Base-by-base conservation (phyloP, 768 basidiomycete genomes). In the Sutorius australiensis region DNA sequence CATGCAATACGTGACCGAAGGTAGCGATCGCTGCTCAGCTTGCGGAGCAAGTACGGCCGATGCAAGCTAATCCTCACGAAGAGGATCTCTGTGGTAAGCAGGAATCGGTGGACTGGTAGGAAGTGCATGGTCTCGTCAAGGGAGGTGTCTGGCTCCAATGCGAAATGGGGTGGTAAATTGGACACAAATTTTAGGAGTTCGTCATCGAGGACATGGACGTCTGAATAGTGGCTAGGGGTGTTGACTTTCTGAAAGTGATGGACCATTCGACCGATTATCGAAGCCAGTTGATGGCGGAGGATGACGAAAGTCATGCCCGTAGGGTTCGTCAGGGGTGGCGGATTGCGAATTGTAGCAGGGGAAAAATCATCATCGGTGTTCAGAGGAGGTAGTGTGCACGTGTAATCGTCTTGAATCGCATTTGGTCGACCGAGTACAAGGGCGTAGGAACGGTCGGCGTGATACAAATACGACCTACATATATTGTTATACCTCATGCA, bases 241-340 rank as follows among this genome's bases (percentile, higher is more conserved):
- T 83, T 80, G 32, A 94, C 83, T 72, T 88, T 86, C 67, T 95
- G 94, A 71, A 94, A 95, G 72, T 95, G 91, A 62, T 93, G 90
- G 37, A 92, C 90, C 64, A 97, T 92, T 31, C 84, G 85, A 14
- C 92, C 93, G 54, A 95, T 94, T 54, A 95, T 87, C 34, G 77
- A 74, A 30, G 92, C 89, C 17, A 97, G 77, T 31, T 83, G 80
- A 61, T 94, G 88, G 37, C 94, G 77, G 27, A 97, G 77, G 55
- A 95, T 92, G 32, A 92, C 84, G 65, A 91, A 95, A 1, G 93
- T 93, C 78, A 91, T 88, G 13, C 75, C 77, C 0, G 92, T 95
- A 2, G 94, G 93, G 27, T 74, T 79, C 1, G 81, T 78, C 57
- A 92, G 69, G 51, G 84, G 80, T 27, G 78, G 70, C 33, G 82